Evolutionary conservation across 208 protist genomes (phyloP), one percentile per base, ranked within the genome.

Genomic region (Angomonas ambiguus): DNA sequence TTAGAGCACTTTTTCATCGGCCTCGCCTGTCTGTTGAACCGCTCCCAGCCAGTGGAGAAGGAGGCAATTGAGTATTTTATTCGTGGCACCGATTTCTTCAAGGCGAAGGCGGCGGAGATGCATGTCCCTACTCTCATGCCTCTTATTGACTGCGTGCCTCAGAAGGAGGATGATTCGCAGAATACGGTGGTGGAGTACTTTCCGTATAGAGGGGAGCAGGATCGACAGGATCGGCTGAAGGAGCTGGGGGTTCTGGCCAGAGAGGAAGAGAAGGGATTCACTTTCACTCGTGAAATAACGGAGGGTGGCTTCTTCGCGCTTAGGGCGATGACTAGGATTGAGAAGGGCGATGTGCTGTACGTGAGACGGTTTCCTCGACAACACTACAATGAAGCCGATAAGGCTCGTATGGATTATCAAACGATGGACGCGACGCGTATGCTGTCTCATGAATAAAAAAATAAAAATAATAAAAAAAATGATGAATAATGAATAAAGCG

Each of bases 41-140:
- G 89, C 62, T 74, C 84, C 2, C 84, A 92, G 59, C 89, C 89
- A 0, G 90, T 95, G 65, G 89, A 95, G 65, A n/a, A 68, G 33
- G 72, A 65, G 27, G 83, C 82, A 8, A 78, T 95, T 30, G 65
- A 65, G 45, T 34, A 59, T 31, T 92, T 74, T 67, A 79, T 95
- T 24, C 77, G 77, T 0, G 89, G 89, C 6, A 91, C 85, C 2
- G 85, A 93, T 62, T 95, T 95, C 66, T 95, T 93, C 65, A 95
- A 95, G 57, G 80, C 81, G 1, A 89, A 90, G 70, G 75, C 71
- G 62, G 65, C 60, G 16, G 85, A 95, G 34, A 95, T 95, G 85
- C 82, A 80, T 67, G 85, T 91, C 48, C 89, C 89, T 30, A 93
- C 89, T 2, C 80, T 95, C 6, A 87, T 95, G 62, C 89, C 86